These are phyloP conservation scores for Ulmus americana DNA, from an alignment of 331 rosid species.

Conservation along the genomic window DNA sequence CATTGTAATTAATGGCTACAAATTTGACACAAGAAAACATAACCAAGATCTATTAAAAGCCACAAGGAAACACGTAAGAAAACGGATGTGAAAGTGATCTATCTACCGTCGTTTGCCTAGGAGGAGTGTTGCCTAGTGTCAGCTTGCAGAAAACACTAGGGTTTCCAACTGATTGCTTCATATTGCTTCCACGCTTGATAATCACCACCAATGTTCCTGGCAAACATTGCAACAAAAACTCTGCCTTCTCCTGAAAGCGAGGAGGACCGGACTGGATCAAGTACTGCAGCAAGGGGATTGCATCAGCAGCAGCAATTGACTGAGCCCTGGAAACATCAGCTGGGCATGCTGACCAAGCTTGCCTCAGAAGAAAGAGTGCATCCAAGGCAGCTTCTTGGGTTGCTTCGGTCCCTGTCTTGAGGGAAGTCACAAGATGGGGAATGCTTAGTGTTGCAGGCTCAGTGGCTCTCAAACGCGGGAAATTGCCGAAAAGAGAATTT, in stretches of 20 bases:
- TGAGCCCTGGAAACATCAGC: conserved; percentile 97
- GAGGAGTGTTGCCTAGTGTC: conserved; percentile 80
- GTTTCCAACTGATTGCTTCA: conserved; percentile 98
- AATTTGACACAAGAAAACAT: neutral
- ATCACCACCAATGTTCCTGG: conserved; percentile 90
- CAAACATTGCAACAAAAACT: conserved; percentile 90
- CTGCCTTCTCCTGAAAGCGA: conserved; percentile 95
- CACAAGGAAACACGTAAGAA: neutral
- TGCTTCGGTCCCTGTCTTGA: conserved; percentile 91
- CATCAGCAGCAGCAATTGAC: conserved; percentile 95
- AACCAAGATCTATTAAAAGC: neutral
- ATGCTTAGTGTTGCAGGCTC: conserved; percentile 98
- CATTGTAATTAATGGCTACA: neutral
- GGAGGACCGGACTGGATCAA: conserved; percentile 98
- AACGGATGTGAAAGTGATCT: neutral
- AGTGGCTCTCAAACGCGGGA: conserved; percentile 91
- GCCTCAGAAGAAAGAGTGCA: conserved; percentile 87
- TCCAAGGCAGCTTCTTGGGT: conserved; percentile 97
- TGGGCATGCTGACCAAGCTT: conserved; percentile 99
- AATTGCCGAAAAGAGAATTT: conserved; percentile 87
- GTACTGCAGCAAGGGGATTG: conserved; percentile 92
- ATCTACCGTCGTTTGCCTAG: conserved; percentile 75
- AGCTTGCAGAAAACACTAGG: conserved; percentile 92
- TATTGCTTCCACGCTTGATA: conserved; percentile 89
- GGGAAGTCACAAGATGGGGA: conserved; percentile 91